Evolutionary conservation across 2,329 filamentous ascomycete genomes (phyloP), one percentile per base, ranked within the genome.

Genomic region (Fusarium sp.): DNA sequence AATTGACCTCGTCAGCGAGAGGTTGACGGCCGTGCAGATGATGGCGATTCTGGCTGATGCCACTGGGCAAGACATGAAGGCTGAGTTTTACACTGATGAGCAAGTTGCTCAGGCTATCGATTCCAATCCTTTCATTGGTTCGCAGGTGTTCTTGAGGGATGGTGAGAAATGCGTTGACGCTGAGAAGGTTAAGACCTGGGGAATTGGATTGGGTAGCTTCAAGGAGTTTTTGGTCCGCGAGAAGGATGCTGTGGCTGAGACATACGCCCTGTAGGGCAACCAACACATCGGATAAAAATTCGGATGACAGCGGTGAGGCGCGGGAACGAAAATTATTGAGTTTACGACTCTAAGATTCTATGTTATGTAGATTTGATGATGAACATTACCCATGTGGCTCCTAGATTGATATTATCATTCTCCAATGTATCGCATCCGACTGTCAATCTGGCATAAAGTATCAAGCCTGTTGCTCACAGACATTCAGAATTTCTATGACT

Each of bases 281-380:
- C 35, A n/a, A 39, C 24, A 39, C 3, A 32, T 30, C 6, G 20
- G 28, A 32, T 22, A 3, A 13, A 30, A 10, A 5, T 30, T 30
- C 18, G 13, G 18, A 30, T n/a, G 20, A 1, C 24, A 28, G 8
- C 8, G 1, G 5, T 28, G 12, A 20, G 5, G 20, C 5, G 11
- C 3, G 24, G 41, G 10, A 15, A n/a, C 2, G 1, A 10, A 15
- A 8, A 9, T n/a, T n/a, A 5, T n/a, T n/a, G 0, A 1, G 9
- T 22, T 1, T 15, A n/a, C 13, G 5, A 5, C 17, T 17, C 2
- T 17, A 12, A 44, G 41, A 9, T 1, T 24, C 10, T 24, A 24
- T 18, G 0, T 12, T 8, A 18, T 6, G 5, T 0, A 5, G 15
- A 24, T 5, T 17, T 24, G n/a, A 44, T n/a, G 22, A 42, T 24